Percentiles rank a stretch among this genome's conserved stretches.
Evolutionary conservation across 805 yeast species (phyloP).

Genomic region (Zygosaccharomyces bailii): DNA sequence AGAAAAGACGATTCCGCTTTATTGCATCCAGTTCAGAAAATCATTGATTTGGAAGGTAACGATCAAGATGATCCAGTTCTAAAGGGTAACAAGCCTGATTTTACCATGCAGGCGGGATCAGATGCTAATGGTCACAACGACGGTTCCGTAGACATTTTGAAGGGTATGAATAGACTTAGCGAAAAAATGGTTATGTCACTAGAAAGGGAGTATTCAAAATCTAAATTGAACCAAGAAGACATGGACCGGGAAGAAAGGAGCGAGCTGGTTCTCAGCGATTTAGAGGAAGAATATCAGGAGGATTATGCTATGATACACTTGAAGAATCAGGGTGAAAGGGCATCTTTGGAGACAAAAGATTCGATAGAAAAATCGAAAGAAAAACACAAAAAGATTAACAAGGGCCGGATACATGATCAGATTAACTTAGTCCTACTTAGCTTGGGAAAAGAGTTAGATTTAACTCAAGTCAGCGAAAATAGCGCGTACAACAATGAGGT

Average conservation of each 20-base stretch:
- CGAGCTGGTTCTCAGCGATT: slow-evolving; percentile 50
- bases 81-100: slow-evolving; percentile 78
- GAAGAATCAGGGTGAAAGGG: slow-evolving; percentile 18
- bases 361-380: slow-evolving; percentile 21
- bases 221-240: slow-evolving; percentile 38
- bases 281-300: slow-evolving; percentile 45
- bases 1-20: slow-evolving; percentile 42
- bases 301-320: slow-evolving; percentile 52
- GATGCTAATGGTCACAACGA: slow-evolving; percentile 55
- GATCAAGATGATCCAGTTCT: slow-evolving; percentile 72
- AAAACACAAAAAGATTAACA: slow-evolving; percentile 17
- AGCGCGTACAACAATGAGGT: slow-evolving; percentile 28
- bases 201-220: slow-evolving; percentile 42
- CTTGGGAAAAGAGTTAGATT: slow-evolving; percentile 26
- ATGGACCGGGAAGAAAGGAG: slow-evolving; percentile 39
- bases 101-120: slow-evolving; percentile 69
- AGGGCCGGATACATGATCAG: slow-evolving; percentile 11
- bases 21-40: slow-evolving; percentile 55
- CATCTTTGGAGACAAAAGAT: slow-evolving; percentile 22
- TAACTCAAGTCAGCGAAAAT: slow-evolving; percentile 29
- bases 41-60: slow-evolving; percentile 78
- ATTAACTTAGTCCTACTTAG: slow-evolving; percentile 16
- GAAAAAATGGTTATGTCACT: slow-evolving; percentile 68
- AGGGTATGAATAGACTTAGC: slow-evolving; percentile 85
- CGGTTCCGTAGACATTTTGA: slow-evolving; percentile 63